Percentiles rank a stretch among this genome's conserved stretches.
phyloP scores from a whole-genome alignment of 2,329 filamentous ascomycete genomes.

The Cordyceps fumosorosea region DNA sequence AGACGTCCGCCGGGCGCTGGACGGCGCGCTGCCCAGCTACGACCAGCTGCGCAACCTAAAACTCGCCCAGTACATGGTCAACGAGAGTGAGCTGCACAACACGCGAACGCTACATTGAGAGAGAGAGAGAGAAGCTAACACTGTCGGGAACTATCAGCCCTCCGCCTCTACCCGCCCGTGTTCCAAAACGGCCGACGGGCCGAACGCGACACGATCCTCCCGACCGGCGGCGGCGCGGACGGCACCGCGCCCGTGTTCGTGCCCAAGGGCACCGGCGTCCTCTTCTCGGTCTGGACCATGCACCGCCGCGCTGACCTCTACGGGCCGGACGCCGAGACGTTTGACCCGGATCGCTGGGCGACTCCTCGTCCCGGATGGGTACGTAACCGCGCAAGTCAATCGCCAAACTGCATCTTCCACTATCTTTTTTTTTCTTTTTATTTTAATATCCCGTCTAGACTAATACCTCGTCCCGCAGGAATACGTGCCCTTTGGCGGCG shows the following conservation, averaged over 20 bases:
- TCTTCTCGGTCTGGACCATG: conserved; percentile 20
- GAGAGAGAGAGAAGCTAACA: background rate
- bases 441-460: background rate
- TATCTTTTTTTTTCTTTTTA: no score
- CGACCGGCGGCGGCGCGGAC: conserved; percentile 28
- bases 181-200: conserved; percentile 27
- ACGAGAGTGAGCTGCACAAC: background rate
- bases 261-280: conserved; percentile 21
- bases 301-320: conserved; percentile 30
- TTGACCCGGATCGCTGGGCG: conserved; percentile 32
- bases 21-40: background rate
- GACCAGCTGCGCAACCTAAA: background rate
- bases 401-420: no score
- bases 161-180: conserved; percentile 29
- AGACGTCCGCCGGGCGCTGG: background rate
- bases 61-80: background rate
- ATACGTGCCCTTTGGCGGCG: conserved; percentile 31
- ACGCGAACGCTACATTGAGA: background rate
- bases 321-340: conserved; percentile 28
- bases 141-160: background rate
- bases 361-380: conserved; percentile 21
- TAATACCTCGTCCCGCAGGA: conserved; percentile 12
- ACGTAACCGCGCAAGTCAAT: background rate
- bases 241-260: conserved; percentile 26
- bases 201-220: conserved; percentile 25